phyloP scores from a whole-genome alignment of 805 yeast genomes.

The Candida xyloterini region DNA sequence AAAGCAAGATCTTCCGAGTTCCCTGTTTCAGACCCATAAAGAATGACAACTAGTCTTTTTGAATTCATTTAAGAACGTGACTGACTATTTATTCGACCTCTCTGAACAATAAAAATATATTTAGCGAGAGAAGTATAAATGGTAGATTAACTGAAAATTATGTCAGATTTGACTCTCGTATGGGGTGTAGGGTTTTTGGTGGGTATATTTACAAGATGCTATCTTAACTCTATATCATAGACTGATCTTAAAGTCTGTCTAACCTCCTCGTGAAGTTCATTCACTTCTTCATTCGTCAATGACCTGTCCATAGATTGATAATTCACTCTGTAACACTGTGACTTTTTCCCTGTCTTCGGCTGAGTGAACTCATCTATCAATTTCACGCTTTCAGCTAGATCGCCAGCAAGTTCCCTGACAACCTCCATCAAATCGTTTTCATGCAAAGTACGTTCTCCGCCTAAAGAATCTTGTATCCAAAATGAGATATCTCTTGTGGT shows the following conservation, averaged over 20 bases:
- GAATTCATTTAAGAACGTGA: slow-evolving; percentile 16
- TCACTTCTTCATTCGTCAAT: slow-evolving; percentile 81
- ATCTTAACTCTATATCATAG: slow-evolving; percentile 55
- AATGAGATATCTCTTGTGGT: slow-evolving; percentile 85
- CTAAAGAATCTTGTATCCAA: slow-evolving; percentile 61
- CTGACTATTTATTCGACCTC: no score
- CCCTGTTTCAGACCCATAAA: slow-evolving; percentile 93
- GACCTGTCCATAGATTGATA: slow-evolving; percentile 96
- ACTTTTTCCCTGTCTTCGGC: slow-evolving; percentile 72
- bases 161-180: no score
- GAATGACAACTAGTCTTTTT: slow-evolving; percentile 44
- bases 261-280: slow-evolving; percentile 64
- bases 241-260: slow-evolving; percentile 50
- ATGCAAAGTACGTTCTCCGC: slow-evolving; percentile 44
- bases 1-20: slow-evolving; percentile 83
- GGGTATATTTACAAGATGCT: neutral
- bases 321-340: slow-evolving; percentile 85
- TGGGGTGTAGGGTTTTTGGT: no score
- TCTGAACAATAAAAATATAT: no score
- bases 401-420: slow-evolving; percentile 81
- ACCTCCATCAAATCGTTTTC: slow-evolving; percentile 93
- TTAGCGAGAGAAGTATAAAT: no score
- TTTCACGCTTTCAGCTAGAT: slow-evolving; percentile 81
- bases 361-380: slow-evolving; percentile 80
- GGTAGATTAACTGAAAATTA: no score